A percentile compares a stretch with the other conserved stretches of the same genome.
phyloP scores from a whole-genome alignment of 805 yeast species.

The Schwanniomyces polymorphus region DNA sequence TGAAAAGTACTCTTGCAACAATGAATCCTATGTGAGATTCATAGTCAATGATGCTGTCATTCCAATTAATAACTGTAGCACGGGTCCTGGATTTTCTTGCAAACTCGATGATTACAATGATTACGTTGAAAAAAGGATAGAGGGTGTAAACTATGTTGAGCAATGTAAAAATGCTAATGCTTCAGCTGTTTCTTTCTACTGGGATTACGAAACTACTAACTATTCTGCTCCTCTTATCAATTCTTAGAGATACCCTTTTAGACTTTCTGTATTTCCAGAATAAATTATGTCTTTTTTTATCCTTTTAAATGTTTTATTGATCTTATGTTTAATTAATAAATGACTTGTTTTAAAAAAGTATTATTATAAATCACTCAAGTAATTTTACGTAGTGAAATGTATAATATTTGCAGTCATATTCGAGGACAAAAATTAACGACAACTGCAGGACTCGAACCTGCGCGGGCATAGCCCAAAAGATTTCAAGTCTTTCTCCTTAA shows the following conservation, averaged over 20 bases:
- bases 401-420: neutral
- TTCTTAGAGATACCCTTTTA: neutral
- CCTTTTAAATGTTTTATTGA: too few species aligned
- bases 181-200: constrained; percentile 38
- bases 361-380: too few species aligned
- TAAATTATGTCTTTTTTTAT: too few species aligned
- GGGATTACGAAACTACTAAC: constrained; percentile 30
- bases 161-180: constrained; percentile 24
- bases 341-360: too few species aligned
- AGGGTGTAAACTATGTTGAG: constrained; percentile 20
- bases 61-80: constrained; percentile 32
- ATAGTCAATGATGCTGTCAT: constrained; percentile 40
- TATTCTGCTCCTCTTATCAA: constrained; percentile 8
- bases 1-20: constrained; percentile 34
- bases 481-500: constrained; percentile 50
- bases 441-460: constrained; percentile 53
- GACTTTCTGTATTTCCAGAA: neutral
- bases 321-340: too few species aligned
- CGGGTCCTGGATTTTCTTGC: constrained; percentile 46
- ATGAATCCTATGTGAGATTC: constrained; percentile 34
- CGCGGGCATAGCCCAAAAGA: constrained; percentile 53
- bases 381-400: too few species aligned
- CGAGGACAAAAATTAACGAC: constrained; percentile 28
- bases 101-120: constrained; percentile 33
- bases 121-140: constrained; percentile 27